Percentiles rank a stretch among this genome's conserved stretches.
Conservation (phyloP, 768 basidiomycete species). For the Paxillus rubicundulus region DNA sequence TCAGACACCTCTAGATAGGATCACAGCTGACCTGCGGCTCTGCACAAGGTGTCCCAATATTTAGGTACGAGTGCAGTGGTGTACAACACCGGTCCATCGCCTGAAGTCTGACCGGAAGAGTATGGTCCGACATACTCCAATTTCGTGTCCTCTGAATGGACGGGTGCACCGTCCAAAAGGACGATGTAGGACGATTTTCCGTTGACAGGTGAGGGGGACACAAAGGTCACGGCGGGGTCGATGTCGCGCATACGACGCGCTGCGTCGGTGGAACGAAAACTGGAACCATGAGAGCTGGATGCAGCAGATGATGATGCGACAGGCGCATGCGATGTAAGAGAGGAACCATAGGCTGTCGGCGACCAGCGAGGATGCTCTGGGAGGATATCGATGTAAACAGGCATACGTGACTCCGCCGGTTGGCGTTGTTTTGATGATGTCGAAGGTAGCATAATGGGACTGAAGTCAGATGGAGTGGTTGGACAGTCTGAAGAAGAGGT, state of each 20-base stretch:
- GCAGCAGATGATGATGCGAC: conserved; percentile 1
- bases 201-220: conserved; percentile 44
- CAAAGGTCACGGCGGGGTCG: conserved; percentile 66
- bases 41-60: conserved; percentile 61
- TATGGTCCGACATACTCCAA: conserved; percentile 34
- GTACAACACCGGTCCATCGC: conserved; percentile 46
- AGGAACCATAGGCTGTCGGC: background rate
- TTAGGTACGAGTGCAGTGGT: conserved; percentile 58
- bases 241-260: conserved; percentile 57
- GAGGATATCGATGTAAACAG: conserved; percentile 35
- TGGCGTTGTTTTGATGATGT: conserved; percentile 22
- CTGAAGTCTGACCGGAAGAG: conserved; percentile 19
- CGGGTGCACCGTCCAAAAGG: conserved; percentile 43
- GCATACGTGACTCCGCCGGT: conserved; percentile 25
- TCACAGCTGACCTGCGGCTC: conserved; percentile 46
- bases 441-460: conserved; percentile 18
- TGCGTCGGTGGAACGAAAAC: conserved; percentile 17
- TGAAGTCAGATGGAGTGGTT: conserved; percentile 9
- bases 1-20: background rate
- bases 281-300: background rate
- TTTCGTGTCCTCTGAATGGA: conserved; percentile 50
- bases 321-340: background rate
- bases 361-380: conserved; percentile 17
- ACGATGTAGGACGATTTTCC: conserved; percentile 60
- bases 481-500: conserved; percentile 20